Conservation (phyloP, 2,329 filamentous ascomycete species). For the Penicillium psychrosexuale region DNA sequence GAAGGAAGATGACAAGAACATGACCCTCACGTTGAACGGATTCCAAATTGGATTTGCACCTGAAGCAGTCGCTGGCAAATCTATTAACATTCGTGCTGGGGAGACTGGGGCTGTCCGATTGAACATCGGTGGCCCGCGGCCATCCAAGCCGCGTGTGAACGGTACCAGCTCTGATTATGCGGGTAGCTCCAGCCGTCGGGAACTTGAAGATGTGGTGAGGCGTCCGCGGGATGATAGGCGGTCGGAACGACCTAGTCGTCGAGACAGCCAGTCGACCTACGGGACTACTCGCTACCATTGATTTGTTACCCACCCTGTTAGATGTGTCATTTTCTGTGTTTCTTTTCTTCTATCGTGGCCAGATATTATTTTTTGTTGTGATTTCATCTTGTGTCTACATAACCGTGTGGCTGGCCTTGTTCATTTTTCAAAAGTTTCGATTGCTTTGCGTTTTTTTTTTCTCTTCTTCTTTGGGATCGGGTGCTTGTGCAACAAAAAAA, state of each 20-base stretch:
- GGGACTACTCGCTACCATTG: constrained; percentile 21
- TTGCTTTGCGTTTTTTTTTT: constrained; percentile 1
- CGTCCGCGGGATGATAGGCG: constrained; percentile 34
- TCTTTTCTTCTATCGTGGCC: neutral
- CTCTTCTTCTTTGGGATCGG: constrained; percentile 6
- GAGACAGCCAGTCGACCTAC: constrained; percentile 40
- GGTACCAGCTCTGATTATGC: constrained; percentile 31
- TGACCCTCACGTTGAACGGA: constrained; percentile 41
- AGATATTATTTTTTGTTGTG: constrained; percentile 6
- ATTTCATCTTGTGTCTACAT: constrained; percentile 8
- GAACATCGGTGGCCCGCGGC: constrained; percentile 38
- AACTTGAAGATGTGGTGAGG: constrained; percentile 32
- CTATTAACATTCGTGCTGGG: constrained; percentile 39
- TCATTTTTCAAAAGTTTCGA: constrained; percentile 21
- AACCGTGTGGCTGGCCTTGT: constrained; percentile 7
- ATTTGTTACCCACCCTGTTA: neutral
- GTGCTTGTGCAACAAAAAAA: constrained; percentile 19
- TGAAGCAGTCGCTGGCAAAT: constrained; percentile 37
- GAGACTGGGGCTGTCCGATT: constrained; percentile 39
- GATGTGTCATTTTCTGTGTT: neutral
- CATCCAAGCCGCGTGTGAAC: constrained; percentile 36
- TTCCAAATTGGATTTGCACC: constrained; percentile 40
- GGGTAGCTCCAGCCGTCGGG: constrained; percentile 29
- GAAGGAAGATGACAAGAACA: constrained; percentile 37
- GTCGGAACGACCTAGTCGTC: constrained; percentile 38